A percentile compares a stretch with the other conserved stretches of the same genome.
Conservation (phyloP, 345 rosid species). For the Rhodamnia argentea region DNA sequence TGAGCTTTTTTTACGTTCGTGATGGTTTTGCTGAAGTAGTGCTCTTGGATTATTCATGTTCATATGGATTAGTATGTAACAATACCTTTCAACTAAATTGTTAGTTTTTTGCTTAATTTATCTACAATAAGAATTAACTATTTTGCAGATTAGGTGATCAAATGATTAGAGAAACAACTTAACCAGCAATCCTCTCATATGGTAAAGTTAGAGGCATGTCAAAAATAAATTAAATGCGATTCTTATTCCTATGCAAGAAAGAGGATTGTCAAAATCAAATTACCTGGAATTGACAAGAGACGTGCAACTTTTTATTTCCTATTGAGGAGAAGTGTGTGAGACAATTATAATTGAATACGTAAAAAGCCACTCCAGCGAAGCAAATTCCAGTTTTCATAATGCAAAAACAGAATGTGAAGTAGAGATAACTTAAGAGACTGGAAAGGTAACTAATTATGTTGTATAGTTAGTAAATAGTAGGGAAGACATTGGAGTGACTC, state of each 20-base stretch:
- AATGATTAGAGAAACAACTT: background rate
- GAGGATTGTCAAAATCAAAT: background rate
- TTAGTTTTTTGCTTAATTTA: background rate
- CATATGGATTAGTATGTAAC: background rate
- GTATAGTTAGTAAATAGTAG: background rate
- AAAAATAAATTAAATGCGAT: background rate
- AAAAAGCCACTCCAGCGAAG: background rate
- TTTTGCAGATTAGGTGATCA: background rate
- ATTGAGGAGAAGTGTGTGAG: background rate
- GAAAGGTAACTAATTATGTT: background rate
- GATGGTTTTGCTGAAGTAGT: background rate
- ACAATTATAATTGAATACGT: background rate
- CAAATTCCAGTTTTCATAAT: background rate
- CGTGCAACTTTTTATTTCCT: background rate
- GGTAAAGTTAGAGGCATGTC: background rate
- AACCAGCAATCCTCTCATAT: background rate
- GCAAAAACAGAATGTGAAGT: background rate
- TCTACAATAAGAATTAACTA: background rate
- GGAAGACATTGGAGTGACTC: background rate
- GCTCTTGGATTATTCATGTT: background rate
- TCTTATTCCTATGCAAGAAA: background rate
- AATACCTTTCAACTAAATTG: background rate
- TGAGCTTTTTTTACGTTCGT: background rate
- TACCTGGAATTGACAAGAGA: background rate
- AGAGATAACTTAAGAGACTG: background rate